Evolutionary conservation across 192 early-diverging fungal species (phyloP).

Genomic region (Coemansia sp.): DNA sequence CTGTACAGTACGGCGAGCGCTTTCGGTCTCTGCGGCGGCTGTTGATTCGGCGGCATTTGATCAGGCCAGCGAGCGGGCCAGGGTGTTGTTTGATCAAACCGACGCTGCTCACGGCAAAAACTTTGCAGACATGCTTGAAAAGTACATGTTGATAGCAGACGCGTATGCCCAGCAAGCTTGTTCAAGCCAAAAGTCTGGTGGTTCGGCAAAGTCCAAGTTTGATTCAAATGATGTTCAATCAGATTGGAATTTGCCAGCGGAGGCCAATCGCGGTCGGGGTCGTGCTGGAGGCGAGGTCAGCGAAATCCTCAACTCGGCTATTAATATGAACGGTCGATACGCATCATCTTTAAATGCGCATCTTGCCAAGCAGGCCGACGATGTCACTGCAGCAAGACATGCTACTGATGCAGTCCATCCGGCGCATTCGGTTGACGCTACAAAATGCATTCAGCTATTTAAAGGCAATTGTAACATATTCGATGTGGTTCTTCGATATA

Average conservation of each 20-base stretch:
- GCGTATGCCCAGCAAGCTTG: background rate
- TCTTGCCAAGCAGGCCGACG: background rate
- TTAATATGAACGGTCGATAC: background rate
- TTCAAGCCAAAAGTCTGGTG: background rate
- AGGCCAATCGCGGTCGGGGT: background rate
- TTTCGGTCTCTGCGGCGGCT: slow-evolving; percentile 8
- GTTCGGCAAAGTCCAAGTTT: background rate
- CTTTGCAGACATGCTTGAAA: slow-evolving; percentile 7
- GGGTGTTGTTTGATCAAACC: slow-evolving; percentile 10
- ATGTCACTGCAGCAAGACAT: background rate
- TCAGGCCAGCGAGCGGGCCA: slow-evolving; percentile 6
- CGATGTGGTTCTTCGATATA: slow-evolving; percentile 33
- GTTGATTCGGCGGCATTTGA: slow-evolving; percentile 16
- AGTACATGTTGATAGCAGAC: background rate
- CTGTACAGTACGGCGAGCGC: background rate
- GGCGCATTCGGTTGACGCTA: background rate
- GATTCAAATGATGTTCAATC: background rate
- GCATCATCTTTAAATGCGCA: background rate
- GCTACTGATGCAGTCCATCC: background rate
- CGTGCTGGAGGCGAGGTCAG: background rate
- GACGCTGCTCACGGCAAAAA: background rate
- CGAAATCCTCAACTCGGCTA: background rate
- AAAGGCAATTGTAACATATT: slow-evolving; percentile 21
- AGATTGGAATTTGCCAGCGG: background rate
- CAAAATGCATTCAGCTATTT: slow-evolving; percentile 14